These are phyloP conservation scores for Sphaerulina populicola DNA, from an alignment of 2,329 filamentous ascomycete species.

Conservation along the genomic window DNA sequence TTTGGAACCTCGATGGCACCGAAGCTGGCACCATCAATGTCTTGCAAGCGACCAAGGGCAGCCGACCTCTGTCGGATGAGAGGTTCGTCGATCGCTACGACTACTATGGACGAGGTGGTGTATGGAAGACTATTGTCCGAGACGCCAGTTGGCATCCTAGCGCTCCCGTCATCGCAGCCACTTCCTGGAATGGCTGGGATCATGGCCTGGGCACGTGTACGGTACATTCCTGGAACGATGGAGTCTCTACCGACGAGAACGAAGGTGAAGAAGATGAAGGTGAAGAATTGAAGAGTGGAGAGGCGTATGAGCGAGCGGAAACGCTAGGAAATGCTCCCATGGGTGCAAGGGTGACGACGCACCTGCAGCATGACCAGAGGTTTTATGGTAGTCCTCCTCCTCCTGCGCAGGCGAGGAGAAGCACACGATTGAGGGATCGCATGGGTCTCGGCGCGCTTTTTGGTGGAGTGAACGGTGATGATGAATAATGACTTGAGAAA, in stretches of 20 bases:
- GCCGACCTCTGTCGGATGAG: slow-evolving; percentile 49
- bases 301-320: slow-evolving; percentile 28
- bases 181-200: slow-evolving; percentile 71
- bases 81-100: slow-evolving; percentile 50
- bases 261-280: slow-evolving; percentile 32
- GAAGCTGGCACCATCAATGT: slow-evolving; percentile 70
- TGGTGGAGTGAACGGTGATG: slow-evolving; percentile 22
- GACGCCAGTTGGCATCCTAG: slow-evolving; percentile 88
- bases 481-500: background rate
- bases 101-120: slow-evolving; percentile 47
- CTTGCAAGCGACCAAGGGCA: slow-evolving; percentile 56
- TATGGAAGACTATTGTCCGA: slow-evolving; percentile 70
- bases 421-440: slow-evolving; percentile 21
- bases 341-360: slow-evolving; percentile 54
- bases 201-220: slow-evolving; percentile 67
- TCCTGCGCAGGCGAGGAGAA: slow-evolving; percentile 2
- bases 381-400: slow-evolving; percentile 32
- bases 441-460: slow-evolving; percentile 25
- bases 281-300: slow-evolving; percentile 12
- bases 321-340: slow-evolving; percentile 35
- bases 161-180: slow-evolving; percentile 76
- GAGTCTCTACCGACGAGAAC: slow-evolving; percentile 51
- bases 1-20: slow-evolving; percentile 91
- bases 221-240: slow-evolving; percentile 69
- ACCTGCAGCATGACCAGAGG: slow-evolving; percentile 44